Evolutionary conservation across 352 stramenopile species (phyloP), one percentile per base, ranked within the genome.

Genomic region (Hyaloperonospora arabidopsidis): DNA sequence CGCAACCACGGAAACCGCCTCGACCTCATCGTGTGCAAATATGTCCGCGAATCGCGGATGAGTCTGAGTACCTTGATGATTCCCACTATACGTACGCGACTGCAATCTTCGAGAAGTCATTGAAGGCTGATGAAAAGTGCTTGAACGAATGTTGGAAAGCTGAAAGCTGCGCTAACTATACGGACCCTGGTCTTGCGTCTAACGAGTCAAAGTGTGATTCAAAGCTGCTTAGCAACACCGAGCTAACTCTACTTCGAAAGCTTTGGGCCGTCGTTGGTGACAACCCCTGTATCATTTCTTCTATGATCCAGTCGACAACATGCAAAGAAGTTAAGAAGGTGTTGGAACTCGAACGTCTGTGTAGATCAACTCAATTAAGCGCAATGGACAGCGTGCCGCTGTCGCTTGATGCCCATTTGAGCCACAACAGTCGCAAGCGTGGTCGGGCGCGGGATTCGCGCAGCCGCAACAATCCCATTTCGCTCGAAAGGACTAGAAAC

Each of bases 51-150:
- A 60, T 70, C 15, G 52, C 52, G 5, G 75, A 87, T 35, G 65
- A 82, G 50, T 86, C 74, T 0, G 77, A 90, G 52, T 85, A 84
- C 36, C 35, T 88, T 15, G 79, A 90, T 25, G 70, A 90, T 43
- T 81, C 69, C 36, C 63, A 89, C 49, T 67, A 55, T 35, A 45
- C 35, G 17, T 43, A 78, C 21, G 64, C 87, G 41, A 71, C 61
- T 40, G 52, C 49, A 11, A 72, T 74, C 39, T 50, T 89, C 7
- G 70, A 75, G 38, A 62, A 59, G 34, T 87, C 76, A 45, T 28
- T 72, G 5, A 40, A 52, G 6, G 43, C 54, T 17, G 57, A 52
- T 14, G 59, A 63, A 6, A 46, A 38, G 0, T 89, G 79, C 52
- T 76, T 71, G 12, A 59, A 50, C 1, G 52, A 59, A 7, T 85